These are phyloP conservation scores for Lasiosphaeris hirsuta DNA, from an alignment of 495 filamentous ascomycete genomes.

Conservation along the genomic window DNA sequence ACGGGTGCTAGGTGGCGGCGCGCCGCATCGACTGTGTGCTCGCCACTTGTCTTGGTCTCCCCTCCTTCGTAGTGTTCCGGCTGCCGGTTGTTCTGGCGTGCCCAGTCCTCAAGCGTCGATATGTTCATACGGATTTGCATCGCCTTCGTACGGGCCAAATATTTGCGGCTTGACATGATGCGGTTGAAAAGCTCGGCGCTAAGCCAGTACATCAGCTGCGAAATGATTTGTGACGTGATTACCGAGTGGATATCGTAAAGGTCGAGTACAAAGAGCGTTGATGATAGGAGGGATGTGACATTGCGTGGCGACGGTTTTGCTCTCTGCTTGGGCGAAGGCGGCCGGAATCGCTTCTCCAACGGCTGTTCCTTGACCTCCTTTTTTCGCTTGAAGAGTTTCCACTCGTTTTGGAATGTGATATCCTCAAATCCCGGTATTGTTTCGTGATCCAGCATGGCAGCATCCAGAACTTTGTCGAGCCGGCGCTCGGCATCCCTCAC, in stretches of 20 bases:
- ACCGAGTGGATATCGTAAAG: slow-evolving; percentile 98
- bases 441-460: slow-evolving; percentile 94
- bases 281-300: slow-evolving; percentile 94
- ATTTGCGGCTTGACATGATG: slow-evolving; percentile 92
- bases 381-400: slow-evolving; percentile 92
- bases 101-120: slow-evolving; percentile 94
- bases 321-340: slow-evolving; percentile 90
- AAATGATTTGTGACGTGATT: slow-evolving; percentile 86
- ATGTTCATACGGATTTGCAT: slow-evolving; percentile 99
- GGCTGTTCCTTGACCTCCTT: slow-evolving; percentile 82
- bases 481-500: slow-evolving; percentile 95
- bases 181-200: slow-evolving; percentile 97
- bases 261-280: slow-evolving; percentile 94
- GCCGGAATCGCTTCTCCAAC: slow-evolving; percentile 85
- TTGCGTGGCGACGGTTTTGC: slow-evolving; percentile 91
- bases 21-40: slow-evolving; percentile 77
- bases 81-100: slow-evolving; percentile 83
- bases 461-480: slow-evolving; percentile 92
- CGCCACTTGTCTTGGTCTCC: slow-evolving; percentile 79
- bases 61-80: slow-evolving; percentile 96
- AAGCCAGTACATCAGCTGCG: slow-evolving; percentile 95
- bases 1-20: slow-evolving; percentile 82
- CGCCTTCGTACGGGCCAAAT: slow-evolving; percentile 93
- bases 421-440: slow-evolving; percentile 97
- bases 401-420: slow-evolving; percentile 94